Conservation (phyloP, 1,284 basidiomycete species). For the Moesziomyces sp. region DNA sequence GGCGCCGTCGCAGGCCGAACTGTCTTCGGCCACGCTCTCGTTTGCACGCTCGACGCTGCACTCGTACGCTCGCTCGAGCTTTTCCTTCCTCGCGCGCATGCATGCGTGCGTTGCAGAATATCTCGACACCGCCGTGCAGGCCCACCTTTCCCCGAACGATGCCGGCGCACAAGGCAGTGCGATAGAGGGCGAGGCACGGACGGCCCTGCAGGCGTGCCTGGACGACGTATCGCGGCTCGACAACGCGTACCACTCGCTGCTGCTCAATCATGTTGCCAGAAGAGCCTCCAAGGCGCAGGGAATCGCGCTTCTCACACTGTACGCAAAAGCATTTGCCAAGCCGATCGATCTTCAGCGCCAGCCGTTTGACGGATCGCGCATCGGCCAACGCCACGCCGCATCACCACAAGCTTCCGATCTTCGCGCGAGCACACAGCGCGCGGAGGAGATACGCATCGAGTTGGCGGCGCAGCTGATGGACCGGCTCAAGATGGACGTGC, state of each 20-base stretch:
- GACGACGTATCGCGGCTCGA: constrained; percentile 72
- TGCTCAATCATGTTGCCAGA: constrained; percentile 86
- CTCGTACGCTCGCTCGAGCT: constrained; percentile 79
- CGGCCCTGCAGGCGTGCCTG: constrained; percentile 20
- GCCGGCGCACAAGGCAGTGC: neutral
- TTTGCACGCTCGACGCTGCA: constrained; percentile 79
- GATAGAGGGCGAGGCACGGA: neutral
- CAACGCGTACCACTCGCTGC: constrained; percentile 82
- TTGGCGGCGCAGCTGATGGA: constrained; percentile 21
- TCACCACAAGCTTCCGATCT: neutral
- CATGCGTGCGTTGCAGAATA: constrained; percentile 25
- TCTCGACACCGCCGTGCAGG: constrained; percentile 14
- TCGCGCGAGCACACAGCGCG: neutral
- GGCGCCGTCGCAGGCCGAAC: constrained; percentile 41
- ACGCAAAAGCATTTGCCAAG: constrained; percentile 69
- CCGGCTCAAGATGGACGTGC: constrained; percentile 36
- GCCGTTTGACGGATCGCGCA: constrained; percentile 12
- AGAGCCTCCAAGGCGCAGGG: constrained; percentile 92
- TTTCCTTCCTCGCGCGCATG: constrained; percentile 78
- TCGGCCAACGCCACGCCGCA: neutral
- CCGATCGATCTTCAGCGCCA: constrained; percentile 30
- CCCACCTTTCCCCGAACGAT: neutral
- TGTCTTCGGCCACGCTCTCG: constrained; percentile 61
- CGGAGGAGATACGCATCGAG: constrained; percentile 2
- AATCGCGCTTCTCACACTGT: constrained; percentile 88